Evolutionary conservation across 2,329 filamentous ascomycete species (phyloP).

Genomic region (Diaporthe australafricana): DNA sequence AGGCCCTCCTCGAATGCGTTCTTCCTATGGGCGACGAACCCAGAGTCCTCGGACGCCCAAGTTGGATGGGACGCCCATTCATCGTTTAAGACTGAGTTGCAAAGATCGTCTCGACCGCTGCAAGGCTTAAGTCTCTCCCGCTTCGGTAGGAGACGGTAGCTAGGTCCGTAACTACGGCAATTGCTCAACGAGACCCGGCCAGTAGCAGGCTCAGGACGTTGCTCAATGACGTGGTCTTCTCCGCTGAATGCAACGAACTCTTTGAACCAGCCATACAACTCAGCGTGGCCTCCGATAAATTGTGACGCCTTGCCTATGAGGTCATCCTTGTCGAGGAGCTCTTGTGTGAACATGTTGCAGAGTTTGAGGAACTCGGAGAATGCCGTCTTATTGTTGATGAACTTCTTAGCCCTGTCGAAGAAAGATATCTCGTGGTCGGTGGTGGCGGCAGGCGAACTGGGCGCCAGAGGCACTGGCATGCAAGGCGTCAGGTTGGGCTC

Average conservation of each 20-base stretch:
- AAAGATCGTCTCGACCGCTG: constrained; percentile 94
- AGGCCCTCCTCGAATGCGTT: constrained; percentile 95
- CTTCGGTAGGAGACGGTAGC: constrained; percentile 92
- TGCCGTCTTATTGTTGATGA: constrained; percentile 88
- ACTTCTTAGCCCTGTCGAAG: constrained; percentile 97
- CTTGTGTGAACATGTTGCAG: constrained; percentile 94
- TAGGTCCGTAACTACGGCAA: constrained; percentile 94
- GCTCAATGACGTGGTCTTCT: constrained; percentile 82
- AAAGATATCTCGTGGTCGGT: constrained; percentile 89
- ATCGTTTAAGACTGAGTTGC: constrained; percentile 92
- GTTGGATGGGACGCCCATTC: constrained; percentile 99
- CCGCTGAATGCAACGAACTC: constrained; percentile 83
- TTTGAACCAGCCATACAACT: constrained; percentile 91
- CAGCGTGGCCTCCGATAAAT: constrained; percentile 89
- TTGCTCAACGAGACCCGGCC: constrained; percentile 94
- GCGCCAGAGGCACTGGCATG: constrained; percentile 87
- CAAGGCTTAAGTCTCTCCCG: constrained; percentile 91
- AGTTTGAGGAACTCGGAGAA: constrained; percentile 98
- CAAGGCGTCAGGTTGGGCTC: constrained; percentile 91
- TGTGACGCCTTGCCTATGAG: constrained; percentile 84
- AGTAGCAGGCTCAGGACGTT: constrained; percentile 78
- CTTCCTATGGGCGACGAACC: constrained; percentile 97
- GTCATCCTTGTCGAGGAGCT: constrained; percentile 87
- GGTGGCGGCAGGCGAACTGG: constrained; percentile 78
- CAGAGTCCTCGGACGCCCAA: constrained; percentile 97